Evolutionary conservation across 2,329 filamentous ascomycete genomes (phyloP).

Genomic region (Curvularia eragrostidis): DNA sequence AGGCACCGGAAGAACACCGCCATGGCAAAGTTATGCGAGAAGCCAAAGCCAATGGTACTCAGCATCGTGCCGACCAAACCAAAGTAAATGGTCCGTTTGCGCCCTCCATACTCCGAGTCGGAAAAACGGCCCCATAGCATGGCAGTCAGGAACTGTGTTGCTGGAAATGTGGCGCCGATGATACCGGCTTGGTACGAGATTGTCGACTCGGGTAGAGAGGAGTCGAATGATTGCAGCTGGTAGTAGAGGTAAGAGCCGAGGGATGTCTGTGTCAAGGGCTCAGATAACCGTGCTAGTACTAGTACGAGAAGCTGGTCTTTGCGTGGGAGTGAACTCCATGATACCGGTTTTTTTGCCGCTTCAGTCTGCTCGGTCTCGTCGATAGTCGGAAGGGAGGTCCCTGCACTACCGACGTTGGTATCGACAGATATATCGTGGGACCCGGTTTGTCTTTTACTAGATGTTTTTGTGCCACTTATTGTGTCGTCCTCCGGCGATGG

Average conservation of each 20-base stretch:
- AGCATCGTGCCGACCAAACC: conserved; percentile 74
- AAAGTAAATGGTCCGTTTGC: conserved; percentile 79
- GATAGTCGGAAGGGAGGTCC: conserved; percentile 22
- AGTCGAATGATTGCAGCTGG: conserved; percentile 80
- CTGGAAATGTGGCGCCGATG: conserved; percentile 79
- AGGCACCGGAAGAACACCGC: conserved; percentile 71
- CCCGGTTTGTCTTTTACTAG: neutral
- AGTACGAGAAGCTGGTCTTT: conserved; percentile 81
- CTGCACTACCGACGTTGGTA: conserved; percentile 26
- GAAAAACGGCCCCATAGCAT: conserved; percentile 80
- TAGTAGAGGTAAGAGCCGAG: conserved; percentile 79
- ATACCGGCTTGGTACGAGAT: conserved; percentile 81
- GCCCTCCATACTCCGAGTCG: conserved; percentile 67
- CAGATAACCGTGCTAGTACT: conserved; percentile 78
- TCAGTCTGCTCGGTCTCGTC: conserved; percentile 34
- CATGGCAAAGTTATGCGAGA: conserved; percentile 66
- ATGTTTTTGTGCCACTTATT: conserved; percentile 2
- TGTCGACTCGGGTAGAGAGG: conserved; percentile 62
- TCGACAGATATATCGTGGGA: conserved; percentile 29
- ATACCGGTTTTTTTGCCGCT: conserved; percentile 57
- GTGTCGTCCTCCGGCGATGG: neutral
- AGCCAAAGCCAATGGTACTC: conserved; percentile 72
- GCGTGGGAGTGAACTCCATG: conserved; percentile 75
- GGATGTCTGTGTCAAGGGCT: conserved; percentile 78
- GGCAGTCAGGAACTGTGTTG: conserved; percentile 81